Conservation (phyloP, 2,329 filamentous ascomycete genomes). For the Claviceps quebecensis region DNA sequence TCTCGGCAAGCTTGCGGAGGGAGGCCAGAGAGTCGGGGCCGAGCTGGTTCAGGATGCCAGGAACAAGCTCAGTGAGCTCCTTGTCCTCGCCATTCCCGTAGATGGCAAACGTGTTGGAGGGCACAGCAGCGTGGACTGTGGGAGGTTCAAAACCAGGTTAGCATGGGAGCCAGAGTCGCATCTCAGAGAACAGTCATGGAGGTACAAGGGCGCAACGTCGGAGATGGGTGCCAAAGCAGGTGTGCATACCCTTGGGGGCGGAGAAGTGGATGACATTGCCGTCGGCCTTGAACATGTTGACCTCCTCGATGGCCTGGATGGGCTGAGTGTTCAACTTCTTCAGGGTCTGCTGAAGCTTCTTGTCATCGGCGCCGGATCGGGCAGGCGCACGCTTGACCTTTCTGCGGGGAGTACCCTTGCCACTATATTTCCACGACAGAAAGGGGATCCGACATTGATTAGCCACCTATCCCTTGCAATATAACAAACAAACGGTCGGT, state of each 20-base stretch:
- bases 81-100: conserved; percentile 99
- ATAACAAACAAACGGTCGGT: no score
- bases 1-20: conserved; percentile 95
- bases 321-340: conserved; percentile 99
- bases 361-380: conserved; percentile 89
- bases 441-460: conserved; percentile 11
- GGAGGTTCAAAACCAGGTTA: neutral
- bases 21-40: conserved; percentile 95
- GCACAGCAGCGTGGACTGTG: conserved; percentile 87
- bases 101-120: conserved; percentile 98
- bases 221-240: neutral
- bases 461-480: conserved; percentile 7
- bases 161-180: neutral
- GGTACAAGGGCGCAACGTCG: neutral
- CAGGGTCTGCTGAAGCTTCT: conserved; percentile 92
- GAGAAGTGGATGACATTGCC: conserved; percentile 99
- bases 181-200: no score
- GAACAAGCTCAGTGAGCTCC: conserved; percentile 98
- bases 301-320: conserved; percentile 98
- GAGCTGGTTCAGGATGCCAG: conserved; percentile 98
- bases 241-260: conserved; percentile 76
- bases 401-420: conserved; percentile 95
- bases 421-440: conserved; percentile 32
- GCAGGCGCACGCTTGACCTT: conserved; percentile 98
- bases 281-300: conserved; percentile 99